phyloP scores from a whole-genome alignment of 352 stramenopile species.

The Pythium plurisporium region DNA sequence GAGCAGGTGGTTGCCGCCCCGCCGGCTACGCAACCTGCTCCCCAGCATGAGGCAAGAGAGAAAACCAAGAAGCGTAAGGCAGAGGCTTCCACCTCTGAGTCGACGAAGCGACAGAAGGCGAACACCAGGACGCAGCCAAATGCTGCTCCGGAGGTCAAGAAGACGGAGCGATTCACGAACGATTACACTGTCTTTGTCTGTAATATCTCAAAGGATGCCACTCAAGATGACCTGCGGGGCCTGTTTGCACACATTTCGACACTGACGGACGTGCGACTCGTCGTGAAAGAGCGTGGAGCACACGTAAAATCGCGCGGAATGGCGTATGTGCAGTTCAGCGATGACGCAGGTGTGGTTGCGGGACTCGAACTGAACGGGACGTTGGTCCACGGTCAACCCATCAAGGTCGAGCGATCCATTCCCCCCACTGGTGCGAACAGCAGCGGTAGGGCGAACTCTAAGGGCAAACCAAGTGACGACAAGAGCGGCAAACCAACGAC shows the following conservation, averaged over 20 bases:
- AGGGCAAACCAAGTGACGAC: slow-evolving; percentile 10
- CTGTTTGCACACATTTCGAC: slow-evolving; percentile 45
- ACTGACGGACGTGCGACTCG: slow-evolving; percentile 54
- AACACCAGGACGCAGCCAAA: neutral
- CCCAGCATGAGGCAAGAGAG: neutral
- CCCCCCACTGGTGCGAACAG: slow-evolving; percentile 25
- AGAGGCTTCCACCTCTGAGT: neutral
- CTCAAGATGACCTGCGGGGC: slow-evolving; percentile 40
- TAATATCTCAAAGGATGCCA: slow-evolving; percentile 58
- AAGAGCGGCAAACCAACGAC: slow-evolving; percentile 9
- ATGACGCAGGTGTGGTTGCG: slow-evolving; percentile 35
- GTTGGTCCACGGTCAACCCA: slow-evolving; percentile 30
- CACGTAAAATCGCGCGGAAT: slow-evolving; percentile 67
- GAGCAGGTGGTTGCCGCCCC: neutral
- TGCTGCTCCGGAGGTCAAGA: neutral
- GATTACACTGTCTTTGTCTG: slow-evolving; percentile 67
- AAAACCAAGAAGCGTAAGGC: slow-evolving; percentile 18
- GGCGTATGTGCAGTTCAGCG: slow-evolving; percentile 64
- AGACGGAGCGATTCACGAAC: slow-evolving; percentile 36
- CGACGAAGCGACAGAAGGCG: slow-evolving; percentile 4
- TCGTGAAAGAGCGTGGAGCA: slow-evolving; percentile 55
- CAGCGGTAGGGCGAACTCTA: no score
- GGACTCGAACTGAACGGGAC: slow-evolving; percentile 32
- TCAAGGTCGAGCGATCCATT: slow-evolving; percentile 53
- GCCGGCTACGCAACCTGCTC: neutral